Evolutionary conservation across 371 early-diverging fungal species (phyloP), one percentile per base, ranked within the genome.

Genomic region (Mucor mucedo): DNA sequence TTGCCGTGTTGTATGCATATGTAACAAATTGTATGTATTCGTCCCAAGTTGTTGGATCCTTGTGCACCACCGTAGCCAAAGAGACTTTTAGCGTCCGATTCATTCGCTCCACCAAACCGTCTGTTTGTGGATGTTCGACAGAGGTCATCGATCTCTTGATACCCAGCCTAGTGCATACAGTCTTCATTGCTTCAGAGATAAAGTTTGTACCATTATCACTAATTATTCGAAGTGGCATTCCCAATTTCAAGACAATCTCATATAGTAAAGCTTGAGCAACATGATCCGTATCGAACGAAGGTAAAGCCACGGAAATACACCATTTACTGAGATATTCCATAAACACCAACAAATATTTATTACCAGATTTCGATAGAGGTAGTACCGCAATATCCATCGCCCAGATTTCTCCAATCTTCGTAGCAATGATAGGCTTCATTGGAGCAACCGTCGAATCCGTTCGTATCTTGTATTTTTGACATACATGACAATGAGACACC

Each of bases 281-380:
- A 42, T 41, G 11, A 9, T 61, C 44, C 7, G 55, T 44, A n/a
- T 58, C 56, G 27, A 55, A 58, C 1, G 21, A 4, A 6, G 54
- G 55, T 6, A 73, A 4, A 4, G 70, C 53, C 0, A 41, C 63
- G 67, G n/a, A n/a, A n/a, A 56, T 10, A 69, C 29, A 0, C 64
- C 65, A 72, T 38, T 63, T 63, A 2, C 63, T 62, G 0, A 70
- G 44, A 28, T 74, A 66, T 41, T 70, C 67, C 57, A 61, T 62
- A 8, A 68, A 38, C 0, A 71, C 67, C 28, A 70, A 21, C 3
- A 75, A 6, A 16, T 66, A 75, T 3, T 42, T 6, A 32, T 69
- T 69, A 11, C 65, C 69, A n/a, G n/a, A n/a, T n/a, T 30, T 28
- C 11, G 29, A 30, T 44, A 14, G 52, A 45, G n/a, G n/a, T n/a